Evolutionary conservation across 306 rosid genomes (phyloP), one percentile per base, ranked within the genome.

Genomic region (Rosa lucieae): DNA sequence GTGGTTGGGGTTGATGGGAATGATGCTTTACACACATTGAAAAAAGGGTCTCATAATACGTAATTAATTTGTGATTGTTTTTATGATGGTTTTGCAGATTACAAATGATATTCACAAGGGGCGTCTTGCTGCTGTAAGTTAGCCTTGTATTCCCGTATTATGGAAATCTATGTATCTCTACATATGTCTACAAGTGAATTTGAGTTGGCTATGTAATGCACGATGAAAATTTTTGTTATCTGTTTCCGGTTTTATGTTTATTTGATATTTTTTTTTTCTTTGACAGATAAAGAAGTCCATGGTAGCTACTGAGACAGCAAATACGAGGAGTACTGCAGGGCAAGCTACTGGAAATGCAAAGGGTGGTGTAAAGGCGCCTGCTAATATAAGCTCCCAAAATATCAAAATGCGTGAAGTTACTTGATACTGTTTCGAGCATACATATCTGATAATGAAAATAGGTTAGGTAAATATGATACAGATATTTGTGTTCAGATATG

Each of bases 211-310:
- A 15, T 18, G 62, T 59, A 53, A 52, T 37, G 56, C 69, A 42
- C 26, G 43, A 5, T 59, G 26, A 7, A 13, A 35, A 2, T 17
- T 67, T 8, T 37, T 8, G 13, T 67, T 40, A 39, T 20, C 49
- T 39, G 49, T 67, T 67, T 14, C 44, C 3, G 12, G 43, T 35
- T 48, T 67, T 67, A 17, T 10, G 11, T 44, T 14, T 20, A 12
- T 29, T 26, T 23, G 55, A 43, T 44, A n/a, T 35, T 20, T 13
- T 5, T 15, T 70, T 78, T 67, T 73, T 80, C 63, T 49, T 85
- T 80, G 58, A 80, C 93, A 95, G 99, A 90, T 95, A 80, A 95
- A 87, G 86, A 95, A 95, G 83, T 95, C 99, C 72, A 73, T 90
- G 70, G 72, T 81, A 73, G 81, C 90, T 76, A 83, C 84, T 61